Conservation (phyloP, 176 grass and related monocot species). For the Puccinellia tenuiflora region DNA sequence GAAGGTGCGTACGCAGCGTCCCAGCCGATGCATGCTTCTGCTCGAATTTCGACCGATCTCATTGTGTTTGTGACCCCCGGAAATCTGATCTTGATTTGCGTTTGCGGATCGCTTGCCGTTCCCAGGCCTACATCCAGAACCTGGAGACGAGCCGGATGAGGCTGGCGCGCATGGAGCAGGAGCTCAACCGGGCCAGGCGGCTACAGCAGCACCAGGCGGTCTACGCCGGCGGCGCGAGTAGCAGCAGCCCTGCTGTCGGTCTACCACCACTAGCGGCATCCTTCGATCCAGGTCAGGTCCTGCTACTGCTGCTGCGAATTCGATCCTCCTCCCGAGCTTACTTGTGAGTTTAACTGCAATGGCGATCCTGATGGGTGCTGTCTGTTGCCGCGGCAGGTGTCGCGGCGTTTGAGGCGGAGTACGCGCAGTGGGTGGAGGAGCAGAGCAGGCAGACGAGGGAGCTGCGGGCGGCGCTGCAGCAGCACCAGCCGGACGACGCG, state of each 20-base stretch:
- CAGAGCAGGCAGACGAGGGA: slow-evolving; percentile 41
- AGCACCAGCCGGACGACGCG: background rate
- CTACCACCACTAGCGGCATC: slow-evolving; percentile 15
- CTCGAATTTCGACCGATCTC: background rate
- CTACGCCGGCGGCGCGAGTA: slow-evolving; percentile 31
- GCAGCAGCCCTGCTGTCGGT: background rate
- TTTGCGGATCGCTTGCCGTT: background rate
- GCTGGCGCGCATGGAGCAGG: slow-evolving; percentile 73
- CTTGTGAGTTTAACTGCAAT: background rate
- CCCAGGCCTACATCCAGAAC: slow-evolving; percentile 81
- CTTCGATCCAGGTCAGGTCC: slow-evolving; percentile 44
- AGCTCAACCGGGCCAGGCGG: slow-evolving; percentile 43
- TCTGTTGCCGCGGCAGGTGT: slow-evolving; percentile 5
- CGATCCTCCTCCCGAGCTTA: background rate
- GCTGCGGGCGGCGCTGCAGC: slow-evolving; percentile 40
- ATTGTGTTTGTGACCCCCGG: background rate
- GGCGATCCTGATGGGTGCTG: background rate
- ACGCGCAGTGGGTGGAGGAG: slow-evolving; percentile 66
- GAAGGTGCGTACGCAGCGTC: slow-evolving; percentile 23
- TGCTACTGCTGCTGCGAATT: background rate
- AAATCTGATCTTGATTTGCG: background rate
- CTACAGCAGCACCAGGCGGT: slow-evolving; percentile 54
- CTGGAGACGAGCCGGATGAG: slow-evolving; percentile 81
- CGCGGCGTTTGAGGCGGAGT: slow-evolving; percentile 61
- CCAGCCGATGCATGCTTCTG: no score